These are phyloP conservation scores for Davidsoniella australis DNA, from an alignment of 2,329 filamentous ascomycete genomes.

Conservation along the genomic window DNA sequence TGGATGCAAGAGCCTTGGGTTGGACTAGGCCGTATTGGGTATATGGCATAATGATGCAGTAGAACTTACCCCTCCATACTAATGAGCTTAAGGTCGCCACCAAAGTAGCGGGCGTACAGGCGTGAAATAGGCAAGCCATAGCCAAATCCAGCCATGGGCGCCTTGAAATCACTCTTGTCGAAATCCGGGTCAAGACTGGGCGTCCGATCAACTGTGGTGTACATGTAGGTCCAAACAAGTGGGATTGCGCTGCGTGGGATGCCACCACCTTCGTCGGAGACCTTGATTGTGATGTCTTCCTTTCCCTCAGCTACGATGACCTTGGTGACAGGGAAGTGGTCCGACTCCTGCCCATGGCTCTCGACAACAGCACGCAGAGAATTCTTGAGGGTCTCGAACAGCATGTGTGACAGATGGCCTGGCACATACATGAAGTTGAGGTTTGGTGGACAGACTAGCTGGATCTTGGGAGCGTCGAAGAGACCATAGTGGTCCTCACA, in stretches of 20 bases:
- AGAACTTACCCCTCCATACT: slow-evolving; percentile 89
- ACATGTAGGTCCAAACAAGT: slow-evolving; percentile 99
- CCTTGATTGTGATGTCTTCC: slow-evolving; percentile 98
- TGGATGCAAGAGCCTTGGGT: not conserved
- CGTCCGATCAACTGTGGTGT: slow-evolving; percentile 92
- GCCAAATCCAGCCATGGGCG: slow-evolving; percentile 97
- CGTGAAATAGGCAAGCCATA: slow-evolving; percentile 90
- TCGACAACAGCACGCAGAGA: slow-evolving; percentile 93
- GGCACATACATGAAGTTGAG: slow-evolving; percentile 99
- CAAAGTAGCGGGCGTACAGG: slow-evolving; percentile 92
- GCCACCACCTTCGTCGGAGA: slow-evolving; percentile 89
- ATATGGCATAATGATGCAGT: not conserved
- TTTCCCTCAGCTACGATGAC: slow-evolving; percentile 95
- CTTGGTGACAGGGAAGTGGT: slow-evolving; percentile 91
- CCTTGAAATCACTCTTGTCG: slow-evolving; percentile 98
- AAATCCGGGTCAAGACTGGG: slow-evolving; percentile 93
- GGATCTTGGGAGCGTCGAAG: slow-evolving; percentile 90
- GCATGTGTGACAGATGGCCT: slow-evolving; percentile 97
- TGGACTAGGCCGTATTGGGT: not conserved
- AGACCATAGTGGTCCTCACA: slow-evolving; percentile 97
- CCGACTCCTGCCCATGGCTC: slow-evolving; percentile 82
- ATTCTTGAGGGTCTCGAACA: slow-evolving; percentile 98
- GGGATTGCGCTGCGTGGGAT: slow-evolving; percentile 88
- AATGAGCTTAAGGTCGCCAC: slow-evolving; percentile 90
- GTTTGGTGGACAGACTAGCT: slow-evolving; percentile 86